A percentile compares a stretch with the other conserved stretches of the same genome.
phyloP scores from a whole-genome alignment of 257 asterid genomes.

The Orobanche coerulescens region DNA sequence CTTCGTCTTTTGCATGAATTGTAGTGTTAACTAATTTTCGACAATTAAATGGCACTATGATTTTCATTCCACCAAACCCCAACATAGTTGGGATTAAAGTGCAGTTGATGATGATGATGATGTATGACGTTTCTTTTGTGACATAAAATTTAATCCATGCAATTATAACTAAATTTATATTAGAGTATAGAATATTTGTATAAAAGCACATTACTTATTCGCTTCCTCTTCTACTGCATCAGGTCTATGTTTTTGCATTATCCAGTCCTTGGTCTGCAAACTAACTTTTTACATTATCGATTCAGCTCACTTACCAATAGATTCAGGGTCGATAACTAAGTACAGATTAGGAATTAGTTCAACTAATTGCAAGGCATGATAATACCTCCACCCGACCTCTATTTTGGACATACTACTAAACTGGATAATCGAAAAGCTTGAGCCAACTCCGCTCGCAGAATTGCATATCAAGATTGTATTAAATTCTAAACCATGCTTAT shows the following conservation, averaged over 20 bases:
- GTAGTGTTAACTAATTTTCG: too few species aligned
- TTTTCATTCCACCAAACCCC: too few species aligned
- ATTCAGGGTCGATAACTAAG: neutral
- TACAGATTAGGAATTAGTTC: neutral
- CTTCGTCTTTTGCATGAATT: too few species aligned
- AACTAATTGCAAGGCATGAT: neutral
- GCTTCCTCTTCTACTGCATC: neutral
- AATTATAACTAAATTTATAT: neutral
- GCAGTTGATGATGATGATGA: too few species aligned
- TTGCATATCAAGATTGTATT: neutral
- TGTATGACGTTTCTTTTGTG: too few species aligned
- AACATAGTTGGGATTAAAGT: too few species aligned
- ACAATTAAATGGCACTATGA: too few species aligned
- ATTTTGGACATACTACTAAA: neutral
- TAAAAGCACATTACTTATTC: neutral
- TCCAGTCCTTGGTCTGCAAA: constrained; percentile 2
- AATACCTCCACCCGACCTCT: neutral
- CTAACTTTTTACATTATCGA: neutral
- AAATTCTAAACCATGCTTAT: neutral
- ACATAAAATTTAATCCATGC: too few species aligned
- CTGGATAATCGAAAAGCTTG: neutral
- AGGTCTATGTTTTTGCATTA: neutral
- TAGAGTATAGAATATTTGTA: neutral
- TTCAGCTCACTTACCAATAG: neutral
- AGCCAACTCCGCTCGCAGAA: constrained; percentile 2